Evolutionary conservation across 352 stramenopile species (phyloP), one percentile per base, ranked within the genome.

Genomic region (Pythium chondricola): DNA sequence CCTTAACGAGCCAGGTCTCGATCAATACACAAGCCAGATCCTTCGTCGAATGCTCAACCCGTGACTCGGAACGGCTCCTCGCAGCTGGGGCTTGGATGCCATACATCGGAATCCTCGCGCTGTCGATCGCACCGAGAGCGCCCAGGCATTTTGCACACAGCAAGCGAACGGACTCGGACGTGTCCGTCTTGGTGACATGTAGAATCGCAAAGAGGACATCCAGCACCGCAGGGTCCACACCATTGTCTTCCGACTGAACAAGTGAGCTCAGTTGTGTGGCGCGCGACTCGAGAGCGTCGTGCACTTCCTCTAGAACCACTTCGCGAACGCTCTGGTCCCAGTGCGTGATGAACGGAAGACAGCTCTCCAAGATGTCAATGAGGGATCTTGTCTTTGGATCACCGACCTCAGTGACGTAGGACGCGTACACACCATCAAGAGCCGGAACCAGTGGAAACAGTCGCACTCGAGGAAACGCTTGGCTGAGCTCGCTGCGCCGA

Each of bases 21-120:
- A 95, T 92, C 27, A 95, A 47, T n/a, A 79, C 71, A 47, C 71
- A 92, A 3, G 81, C 72, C 32, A 95, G 64, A 42, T 93, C 81
- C 39, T 91, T 93, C 8, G 75, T 89, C 4, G 78, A 76, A 48
- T 83, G 61, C 37, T 93, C 83, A 16, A 64, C 17, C 37, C 43
- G 45, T 36, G 30, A 48, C 47, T 65, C 62, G 41, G 45, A 30
- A 30, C 43, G 39, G 22, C 48, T 36, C 11, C 55, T 52, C 18
- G 38, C 21, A n/a, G n/a, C n/a, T n/a, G n/a, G n/a, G 10, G 43
- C 30, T 8, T 24, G 48, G 14, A 44, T 59, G 25, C 37, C 9
- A 36, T 54, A 74, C 38, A 85, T 43, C 18, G 80, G 83, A 38
- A 95, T 81, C 14, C 82, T 67, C 9, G 80, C 82, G 29, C 71